Evolutionary conservation across 495 filamentous ascomycete species (phyloP).

Genomic region (Annulohypoxylon nitens): DNA sequence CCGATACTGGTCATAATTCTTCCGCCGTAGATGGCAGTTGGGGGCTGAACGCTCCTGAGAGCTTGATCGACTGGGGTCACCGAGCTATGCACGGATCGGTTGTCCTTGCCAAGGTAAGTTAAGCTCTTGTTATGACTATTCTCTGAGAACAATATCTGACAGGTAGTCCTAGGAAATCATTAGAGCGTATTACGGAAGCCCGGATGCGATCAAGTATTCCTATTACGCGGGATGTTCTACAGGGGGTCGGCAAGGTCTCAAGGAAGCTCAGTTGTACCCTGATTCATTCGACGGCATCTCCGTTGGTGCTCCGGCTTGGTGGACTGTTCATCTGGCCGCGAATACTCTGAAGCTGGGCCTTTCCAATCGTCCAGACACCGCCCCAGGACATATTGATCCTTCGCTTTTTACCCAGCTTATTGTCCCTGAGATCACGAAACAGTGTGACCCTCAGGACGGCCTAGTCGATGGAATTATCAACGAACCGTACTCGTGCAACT

Average conservation of each 20-base stretch:
- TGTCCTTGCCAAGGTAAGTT: conserved; percentile 55
- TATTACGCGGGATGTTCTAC: conserved; percentile 71
- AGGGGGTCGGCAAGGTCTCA: conserved; percentile 69
- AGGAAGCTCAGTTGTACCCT: conserved; percentile 64
- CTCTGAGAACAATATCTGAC: neutral
- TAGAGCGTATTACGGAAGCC: conserved; percentile 58
- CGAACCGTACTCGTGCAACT: conserved; percentile 70
- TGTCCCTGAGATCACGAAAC: conserved; percentile 67
- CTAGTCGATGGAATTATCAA: conserved; percentile 73
- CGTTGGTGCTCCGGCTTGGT: conserved; percentile 53
- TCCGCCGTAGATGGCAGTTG: conserved; percentile 58
- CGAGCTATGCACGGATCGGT: conserved; percentile 67
- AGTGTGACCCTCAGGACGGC: conserved; percentile 76
- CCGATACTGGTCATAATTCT: conserved; percentile 67
- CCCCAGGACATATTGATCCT: conserved; percentile 64
- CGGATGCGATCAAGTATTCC: conserved; percentile 55
- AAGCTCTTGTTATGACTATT: neutral
- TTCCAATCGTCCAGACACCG: conserved; percentile 55
- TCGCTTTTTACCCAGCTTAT: conserved; percentile 66
- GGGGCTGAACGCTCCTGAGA: conserved; percentile 61
- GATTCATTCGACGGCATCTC: conserved; percentile 75
- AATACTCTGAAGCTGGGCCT: conserved; percentile 57
- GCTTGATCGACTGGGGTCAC: conserved; percentile 61
- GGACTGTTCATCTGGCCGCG: conserved; percentile 61
- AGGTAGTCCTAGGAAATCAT: conserved; percentile 48